phyloP scores from a whole-genome alignment of 345 rosid genomes.

The Hypericum perforatum region DNA sequence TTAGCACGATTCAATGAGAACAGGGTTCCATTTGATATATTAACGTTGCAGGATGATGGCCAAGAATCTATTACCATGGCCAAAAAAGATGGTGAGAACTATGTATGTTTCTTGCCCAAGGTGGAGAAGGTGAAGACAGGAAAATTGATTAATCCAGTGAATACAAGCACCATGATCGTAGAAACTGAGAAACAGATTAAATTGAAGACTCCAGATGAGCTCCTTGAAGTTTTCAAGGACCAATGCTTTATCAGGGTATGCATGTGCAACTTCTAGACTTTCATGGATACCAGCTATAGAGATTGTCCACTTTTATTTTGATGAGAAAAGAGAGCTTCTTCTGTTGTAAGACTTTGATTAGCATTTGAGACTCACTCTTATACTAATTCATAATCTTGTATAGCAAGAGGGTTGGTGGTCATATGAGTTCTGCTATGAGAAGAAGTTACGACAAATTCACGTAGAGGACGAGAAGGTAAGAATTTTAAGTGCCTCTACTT shows the following conservation, averaged over 20 bases:
- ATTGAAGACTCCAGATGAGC: slow-evolving; percentile 85
- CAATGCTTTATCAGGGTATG: slow-evolving; percentile 59
- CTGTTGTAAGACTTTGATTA: too few species aligned
- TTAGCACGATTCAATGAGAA: too few species aligned
- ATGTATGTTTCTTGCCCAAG: slow-evolving; percentile 70
- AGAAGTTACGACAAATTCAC: slow-evolving; percentile 53
- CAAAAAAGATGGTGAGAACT: slow-evolving; percentile 51
- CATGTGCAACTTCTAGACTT: background rate
- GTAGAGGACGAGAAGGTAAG: slow-evolving; percentile 60
- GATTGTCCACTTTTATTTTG: background rate
- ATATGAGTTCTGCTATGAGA: slow-evolving; percentile 77
- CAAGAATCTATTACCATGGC: slow-evolving; percentile 66
- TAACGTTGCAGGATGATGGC: slow-evolving; percentile 47
- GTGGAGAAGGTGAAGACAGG: slow-evolving; percentile 50
- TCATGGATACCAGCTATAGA: background rate
- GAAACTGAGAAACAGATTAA: slow-evolving; percentile 59
- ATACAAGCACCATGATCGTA: slow-evolving; percentile 64
- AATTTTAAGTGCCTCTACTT: background rate
- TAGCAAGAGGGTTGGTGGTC: slow-evolving; percentile 99
- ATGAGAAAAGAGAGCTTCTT: too few species aligned
- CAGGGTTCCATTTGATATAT: too few species aligned
- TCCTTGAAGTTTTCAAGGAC: slow-evolving; percentile 56
- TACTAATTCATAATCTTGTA: background rate
- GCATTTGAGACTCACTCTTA: background rate
- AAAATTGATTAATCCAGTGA: slow-evolving; percentile 36